phyloP scores from a whole-genome alignment of 176 grass and related monocot species.

The Cocos nucifera region DNA sequence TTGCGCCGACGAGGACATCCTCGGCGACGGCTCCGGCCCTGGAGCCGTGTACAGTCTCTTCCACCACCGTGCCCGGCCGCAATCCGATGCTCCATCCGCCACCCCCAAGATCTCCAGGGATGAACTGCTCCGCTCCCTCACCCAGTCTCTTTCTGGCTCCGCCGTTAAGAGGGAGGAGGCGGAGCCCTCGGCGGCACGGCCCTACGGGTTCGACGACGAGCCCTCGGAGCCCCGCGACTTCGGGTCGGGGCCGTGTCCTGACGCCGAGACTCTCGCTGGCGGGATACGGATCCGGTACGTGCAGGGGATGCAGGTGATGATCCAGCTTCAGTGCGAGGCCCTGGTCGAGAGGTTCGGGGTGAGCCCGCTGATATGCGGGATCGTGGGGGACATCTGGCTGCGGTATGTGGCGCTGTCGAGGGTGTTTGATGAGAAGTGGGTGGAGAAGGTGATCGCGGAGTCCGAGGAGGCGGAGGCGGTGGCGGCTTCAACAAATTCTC shows the following conservation, averaged over 20 bases:
- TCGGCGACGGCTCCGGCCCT: constrained; percentile 4
- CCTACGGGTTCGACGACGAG: constrained; percentile 18
- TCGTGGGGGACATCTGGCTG: constrained; percentile 46
- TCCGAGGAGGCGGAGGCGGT: constrained; percentile 1
- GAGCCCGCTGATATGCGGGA: constrained; percentile 43
- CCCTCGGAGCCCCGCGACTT: constrained; percentile 39
- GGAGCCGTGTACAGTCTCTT: constrained; percentile 14
- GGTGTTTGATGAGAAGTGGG: constrained; percentile 63
- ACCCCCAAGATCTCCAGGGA: constrained; percentile 9
- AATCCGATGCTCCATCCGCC: not conserved
- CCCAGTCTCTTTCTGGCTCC: constrained; percentile 4
- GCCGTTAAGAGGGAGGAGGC: not conserved
- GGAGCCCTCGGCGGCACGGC: not conserved
- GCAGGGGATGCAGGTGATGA: constrained; percentile 63
- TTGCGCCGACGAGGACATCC: constrained; percentile 30
- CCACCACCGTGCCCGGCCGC: not conserved
- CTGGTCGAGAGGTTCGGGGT: constrained; percentile 58
- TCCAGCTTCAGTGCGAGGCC: constrained; percentile 56
- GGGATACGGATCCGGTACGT: constrained; percentile 47
- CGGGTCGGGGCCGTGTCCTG: not conserved
- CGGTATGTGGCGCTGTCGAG: constrained; percentile 37
- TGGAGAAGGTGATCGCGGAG: constrained; percentile 17
- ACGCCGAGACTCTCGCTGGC: constrained; percentile 17
- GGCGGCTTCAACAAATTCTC: not conserved
- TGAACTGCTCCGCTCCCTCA: constrained; percentile 7